Evolutionary conservation across 257 asterid species (phyloP), one percentile per base, ranked within the genome.

Genomic region (Henckelia pumila): DNA sequence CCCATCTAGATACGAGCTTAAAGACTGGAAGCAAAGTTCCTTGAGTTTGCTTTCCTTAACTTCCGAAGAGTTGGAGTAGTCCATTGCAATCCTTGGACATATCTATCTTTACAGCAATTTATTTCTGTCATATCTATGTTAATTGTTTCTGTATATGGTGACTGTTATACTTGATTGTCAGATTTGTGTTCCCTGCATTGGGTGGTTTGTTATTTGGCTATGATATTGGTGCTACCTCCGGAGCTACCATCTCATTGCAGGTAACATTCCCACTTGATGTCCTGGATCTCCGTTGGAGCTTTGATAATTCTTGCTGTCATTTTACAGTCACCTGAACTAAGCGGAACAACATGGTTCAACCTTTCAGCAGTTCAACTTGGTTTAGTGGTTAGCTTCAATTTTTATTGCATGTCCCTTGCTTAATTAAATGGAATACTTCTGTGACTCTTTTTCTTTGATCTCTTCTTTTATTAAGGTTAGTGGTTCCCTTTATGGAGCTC

Each of bases 401-500:
- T 59, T 52, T 61, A 17, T 61, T 52, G 53, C 50, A 24, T 19
- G 63, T 21, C 57, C 28, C 17, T 32, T 68, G 66, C 83, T 70
- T 52, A 83, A 69, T 72, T 74, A 74, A 67, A 82, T 72, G 76
- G 76, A 73, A 74, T 76, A 32, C 28, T 61, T 63, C 63, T 62
- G 57, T 73, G 35, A 66, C 29, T 70, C 56, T 19, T 74, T 26
- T 56, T 64, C 23, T 61, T 68, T 76, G 23, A 20, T 64, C 73
- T 80, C 57, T 59, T 66, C 61, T 33, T 33, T 67, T 68, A 67
- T 78, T 62, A 76, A 93, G 99, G 99, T 93, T 63, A 93, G 99
- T 24, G 97, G 99, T 35, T 93, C 99, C 74, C 99, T 93, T 30
- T 93, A 93, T 80, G 99, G 99, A 81, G 99, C 99, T 78, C 95